phyloP scores from a whole-genome alignment of 2,329 filamentous ascomycete species.

The Calonectria pauciramosa region DNA sequence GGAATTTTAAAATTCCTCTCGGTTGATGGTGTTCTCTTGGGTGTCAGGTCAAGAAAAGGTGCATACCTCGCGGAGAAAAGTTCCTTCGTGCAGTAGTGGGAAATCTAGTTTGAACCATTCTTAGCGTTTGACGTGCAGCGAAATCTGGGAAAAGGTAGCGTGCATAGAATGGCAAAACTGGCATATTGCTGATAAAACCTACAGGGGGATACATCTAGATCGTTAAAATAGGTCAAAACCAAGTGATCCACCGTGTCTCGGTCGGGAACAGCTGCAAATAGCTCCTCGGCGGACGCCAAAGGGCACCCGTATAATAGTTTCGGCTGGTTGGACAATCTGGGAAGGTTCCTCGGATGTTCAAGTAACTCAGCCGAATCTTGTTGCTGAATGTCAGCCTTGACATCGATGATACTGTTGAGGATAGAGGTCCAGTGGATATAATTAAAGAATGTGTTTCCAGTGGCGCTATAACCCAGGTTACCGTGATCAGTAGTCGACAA shows the following conservation, averaged over 20 bases:
- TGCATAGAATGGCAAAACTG: too few relatives aligned
- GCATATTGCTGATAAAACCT: too few relatives aligned
- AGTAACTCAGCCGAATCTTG: not conserved
- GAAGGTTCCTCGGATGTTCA: not conserved
- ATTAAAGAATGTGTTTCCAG: not conserved
- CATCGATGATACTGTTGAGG: not conserved
- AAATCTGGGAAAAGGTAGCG: too few relatives aligned
- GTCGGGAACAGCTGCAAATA: not conserved
- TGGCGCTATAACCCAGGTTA: not conserved
- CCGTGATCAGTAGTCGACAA: not conserved
- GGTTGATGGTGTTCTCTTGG: not conserved
- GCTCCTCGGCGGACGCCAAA: not conserved
- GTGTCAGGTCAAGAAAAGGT: not conserved
- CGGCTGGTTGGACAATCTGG: not conserved
- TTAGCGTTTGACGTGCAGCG: too few relatives aligned
- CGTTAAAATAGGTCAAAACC: not conserved
- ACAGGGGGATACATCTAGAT: constrained; percentile 2
- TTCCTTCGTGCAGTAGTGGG: not conserved
- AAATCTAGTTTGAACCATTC: not conserved
- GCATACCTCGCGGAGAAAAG: not conserved
- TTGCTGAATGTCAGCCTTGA: not conserved
- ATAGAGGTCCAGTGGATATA: not conserved
- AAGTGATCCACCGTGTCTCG: not conserved
- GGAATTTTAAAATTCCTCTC: not conserved
- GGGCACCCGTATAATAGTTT: not conserved